Conservation (phyloP, 164 flowering plant species). For the Echeveria elegans region DNA sequence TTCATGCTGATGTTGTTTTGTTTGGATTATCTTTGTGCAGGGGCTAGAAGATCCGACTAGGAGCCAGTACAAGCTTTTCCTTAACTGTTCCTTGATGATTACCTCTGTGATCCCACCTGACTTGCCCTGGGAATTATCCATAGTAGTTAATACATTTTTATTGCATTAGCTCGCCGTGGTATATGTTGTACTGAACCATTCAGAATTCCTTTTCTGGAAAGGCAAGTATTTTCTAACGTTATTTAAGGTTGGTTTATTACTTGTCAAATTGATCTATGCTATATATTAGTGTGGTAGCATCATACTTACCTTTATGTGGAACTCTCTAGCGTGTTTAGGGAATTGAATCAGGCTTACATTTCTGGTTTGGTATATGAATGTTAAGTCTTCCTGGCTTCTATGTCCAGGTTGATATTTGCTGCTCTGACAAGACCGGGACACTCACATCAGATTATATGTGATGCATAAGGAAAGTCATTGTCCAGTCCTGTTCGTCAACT, state of each 20-base stretch:
- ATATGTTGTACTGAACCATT: constrained; percentile 98
- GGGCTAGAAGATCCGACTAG: constrained; percentile 97
- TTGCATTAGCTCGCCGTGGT: constrained; percentile 90
- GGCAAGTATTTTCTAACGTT: constrained; percentile 27
- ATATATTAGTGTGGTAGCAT: too few species aligned
- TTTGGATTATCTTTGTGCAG: constrained; percentile 25
- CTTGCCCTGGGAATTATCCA: constrained; percentile 96
- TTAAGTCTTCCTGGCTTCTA: too few species aligned
- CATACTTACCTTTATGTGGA: too few species aligned
- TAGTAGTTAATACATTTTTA: constrained; percentile 97
- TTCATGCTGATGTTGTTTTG: neutral
- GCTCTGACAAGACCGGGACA: constrained; percentile 98
- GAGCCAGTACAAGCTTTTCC: constrained; percentile 89
- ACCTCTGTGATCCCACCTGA: constrained; percentile 99
- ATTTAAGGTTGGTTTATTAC: too few species aligned
- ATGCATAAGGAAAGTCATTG: too few species aligned
- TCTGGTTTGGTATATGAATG: too few species aligned
- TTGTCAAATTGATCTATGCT: neutral
- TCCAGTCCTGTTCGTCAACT: too few species aligned
- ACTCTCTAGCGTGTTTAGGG: too few species aligned
- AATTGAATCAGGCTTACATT: too few species aligned
- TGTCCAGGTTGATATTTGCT: constrained; percentile 96
- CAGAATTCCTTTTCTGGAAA: constrained; percentile 97
- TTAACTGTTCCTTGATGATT: constrained; percentile 90
- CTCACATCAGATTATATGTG: constrained; percentile 99